Percentiles rank a stretch among this genome's conserved stretches.
These are phyloP conservation scores for Withania somnifera DNA, from an alignment of 305 asterid genomes.

Conservation along the genomic window DNA sequence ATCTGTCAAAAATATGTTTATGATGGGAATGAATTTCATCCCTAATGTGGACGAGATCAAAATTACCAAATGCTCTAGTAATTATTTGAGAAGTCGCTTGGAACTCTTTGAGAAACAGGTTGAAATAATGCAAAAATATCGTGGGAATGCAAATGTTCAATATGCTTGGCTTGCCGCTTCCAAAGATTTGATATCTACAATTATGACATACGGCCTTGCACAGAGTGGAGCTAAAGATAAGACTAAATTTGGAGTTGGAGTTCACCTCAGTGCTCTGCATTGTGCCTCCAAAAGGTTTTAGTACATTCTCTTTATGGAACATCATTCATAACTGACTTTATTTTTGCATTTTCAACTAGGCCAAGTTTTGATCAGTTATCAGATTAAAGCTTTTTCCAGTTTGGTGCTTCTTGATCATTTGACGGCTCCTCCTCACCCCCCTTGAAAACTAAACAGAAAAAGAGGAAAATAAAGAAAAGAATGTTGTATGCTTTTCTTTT, in stretches of 20 bases:
- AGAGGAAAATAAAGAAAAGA: not conserved
- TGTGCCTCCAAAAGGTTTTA: conserved; percentile 1
- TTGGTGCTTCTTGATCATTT: not conserved
- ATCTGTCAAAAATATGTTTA: conserved; percentile 17
- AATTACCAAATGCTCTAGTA: conserved; percentile 15
- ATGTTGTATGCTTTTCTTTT: not conserved
- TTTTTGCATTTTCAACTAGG: not conserved
- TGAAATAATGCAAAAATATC: conserved; percentile 18
- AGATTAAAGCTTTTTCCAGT: not conserved
- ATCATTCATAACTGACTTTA: not conserved
- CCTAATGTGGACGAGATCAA: conserved; percentile 4
- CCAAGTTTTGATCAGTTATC: not conserved
- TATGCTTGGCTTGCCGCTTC: conserved; percentile 35
- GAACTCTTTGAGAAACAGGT: conserved; percentile 29
- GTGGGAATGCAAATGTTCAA: conserved; percentile 20
- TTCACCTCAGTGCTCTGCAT: conserved; percentile 18
- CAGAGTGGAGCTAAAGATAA: conserved; percentile 7
- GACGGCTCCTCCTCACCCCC: too few relatives aligned
- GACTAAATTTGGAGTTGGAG: conserved; percentile 20
- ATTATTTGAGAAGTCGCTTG: conserved; percentile 12
- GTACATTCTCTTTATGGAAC: not conserved
- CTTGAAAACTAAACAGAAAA: not conserved
- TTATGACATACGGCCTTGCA: conserved; percentile 24
- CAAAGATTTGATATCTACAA: conserved; percentile 9
- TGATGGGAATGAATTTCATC: conserved; percentile 10